A percentile compares a stretch with the other conserved stretches of the same genome.
Evolutionary conservation across 2,329 filamentous ascomycete genomes (phyloP).

Genomic region (Alternaria incomplexa): DNA sequence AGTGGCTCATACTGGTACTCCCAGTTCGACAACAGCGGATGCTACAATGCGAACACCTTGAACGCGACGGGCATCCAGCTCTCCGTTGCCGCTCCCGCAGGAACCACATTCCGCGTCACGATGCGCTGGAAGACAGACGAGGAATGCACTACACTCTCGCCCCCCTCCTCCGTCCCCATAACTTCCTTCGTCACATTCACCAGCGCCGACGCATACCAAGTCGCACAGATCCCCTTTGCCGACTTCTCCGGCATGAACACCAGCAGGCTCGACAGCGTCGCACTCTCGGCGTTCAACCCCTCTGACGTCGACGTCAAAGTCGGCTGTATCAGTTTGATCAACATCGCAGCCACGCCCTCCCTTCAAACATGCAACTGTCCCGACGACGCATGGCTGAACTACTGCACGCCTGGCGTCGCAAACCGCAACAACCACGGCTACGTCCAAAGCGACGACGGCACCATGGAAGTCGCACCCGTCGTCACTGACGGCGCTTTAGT

Average conservation of each 20-base stretch:
- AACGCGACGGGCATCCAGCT: conserved; percentile 9
- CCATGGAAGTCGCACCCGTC: conserved; percentile 2
- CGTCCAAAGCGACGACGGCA: conserved; percentile 11
- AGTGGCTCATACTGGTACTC: conserved; percentile 10
- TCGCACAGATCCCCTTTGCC: conserved; percentile 9
- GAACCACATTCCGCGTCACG: conserved; percentile 1
- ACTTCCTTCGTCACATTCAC: conserved; percentile 3
- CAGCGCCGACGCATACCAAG: neutral
- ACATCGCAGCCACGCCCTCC: neutral
- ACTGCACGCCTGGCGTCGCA: conserved; percentile 1
- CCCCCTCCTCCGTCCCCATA: conserved; percentile 1
- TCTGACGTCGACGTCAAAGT: neutral
- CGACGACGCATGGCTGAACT: conserved; percentile 8
- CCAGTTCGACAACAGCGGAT: neutral
- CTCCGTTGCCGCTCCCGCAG: conserved; percentile 6
- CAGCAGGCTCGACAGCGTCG: conserved; percentile 10
- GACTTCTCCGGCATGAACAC: conserved; percentile 10
- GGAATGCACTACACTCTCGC: neutral
- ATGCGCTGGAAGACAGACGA: conserved; percentile 10
- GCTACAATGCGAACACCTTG: conserved; percentile 5
- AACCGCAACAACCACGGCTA: conserved; percentile 3
- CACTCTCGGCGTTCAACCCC: neutral
- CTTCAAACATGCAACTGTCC: conserved; percentile 1
- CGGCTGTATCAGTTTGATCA: conserved; percentile 9
- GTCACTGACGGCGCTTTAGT: conserved; percentile 2